Base-by-base conservation (phyloP, 2,329 filamentous ascomycete genomes). In the Trichoderma sp. region DNA sequence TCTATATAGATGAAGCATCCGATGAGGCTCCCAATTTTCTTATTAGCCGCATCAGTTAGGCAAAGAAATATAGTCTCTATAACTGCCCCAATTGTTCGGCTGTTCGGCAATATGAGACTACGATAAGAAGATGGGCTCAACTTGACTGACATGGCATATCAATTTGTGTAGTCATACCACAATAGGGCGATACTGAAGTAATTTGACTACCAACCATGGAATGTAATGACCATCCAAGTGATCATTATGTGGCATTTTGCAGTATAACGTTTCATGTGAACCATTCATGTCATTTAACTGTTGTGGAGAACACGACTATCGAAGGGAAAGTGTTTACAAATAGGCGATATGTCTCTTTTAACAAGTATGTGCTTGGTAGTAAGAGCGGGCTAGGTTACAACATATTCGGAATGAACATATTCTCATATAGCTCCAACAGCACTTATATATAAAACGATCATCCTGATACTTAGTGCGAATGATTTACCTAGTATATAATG, bases 301-400 rank as follows among this genome's bases (percentile, higher is more conserved):
- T 11, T 3, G 0, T 2, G 1, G 4, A 21, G 2, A 1, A 21
- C 9, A 12, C 8, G 21, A 3, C 45, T 0, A 21, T 53, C 1
- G n/a, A 53, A 21, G n/a, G 12, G 8, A 53, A 6, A 12, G 0
- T 12, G 4, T 21, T 53, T 53, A 1, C 45, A 21, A n/a, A 21
- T 0, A 53, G n/a, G 45, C n/a, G n/a, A 21, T 0, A 2, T 21
- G 8, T 12, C 4, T 50, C 45, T 11, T 50, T n/a, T 4, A 9
- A n/a, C 21, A 50, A 0, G 18, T 21, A 50, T 21, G n/a, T 21
- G 9, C 9, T 21, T 50, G 9, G 4, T 50, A 5, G 45, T 12
- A 21, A 11, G 8, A 21, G n/a, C 9, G 45, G n/a, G 3, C n/a
- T 50, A 12, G 4, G 9, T 21, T n/a, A n/a, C 45, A n/a, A 6